Conservation (phyloP, 2,329 filamentous ascomycete species). For the Nemania sp. region DNA sequence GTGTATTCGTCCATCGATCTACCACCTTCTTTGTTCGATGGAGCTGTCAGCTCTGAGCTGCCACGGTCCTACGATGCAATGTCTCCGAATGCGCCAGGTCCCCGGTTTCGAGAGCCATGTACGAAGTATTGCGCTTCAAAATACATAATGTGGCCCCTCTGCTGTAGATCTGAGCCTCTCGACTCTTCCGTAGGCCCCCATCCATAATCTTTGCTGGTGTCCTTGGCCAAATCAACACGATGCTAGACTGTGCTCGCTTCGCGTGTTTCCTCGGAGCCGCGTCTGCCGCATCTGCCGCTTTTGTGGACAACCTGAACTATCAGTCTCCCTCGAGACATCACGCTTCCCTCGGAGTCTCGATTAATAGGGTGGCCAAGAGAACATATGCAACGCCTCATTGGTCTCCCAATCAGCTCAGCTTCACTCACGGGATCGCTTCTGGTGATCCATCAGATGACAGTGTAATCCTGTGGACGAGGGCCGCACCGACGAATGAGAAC, state of each 20-base stretch:
- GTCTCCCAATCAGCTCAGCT: slow-evolving; percentile 55
- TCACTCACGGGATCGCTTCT: slow-evolving; percentile 62
- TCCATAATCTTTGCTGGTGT: background rate
- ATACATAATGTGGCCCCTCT: background rate
- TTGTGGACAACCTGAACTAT: slow-evolving; percentile 60
- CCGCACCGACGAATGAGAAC: slow-evolving; percentile 48
- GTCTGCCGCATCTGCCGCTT: slow-evolving; percentile 32
- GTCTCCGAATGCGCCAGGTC: background rate
- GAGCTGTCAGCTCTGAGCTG: background rate
- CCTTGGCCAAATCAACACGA: slow-evolving; percentile 1
- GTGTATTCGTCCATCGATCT: background rate
- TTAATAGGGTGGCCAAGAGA: slow-evolving; percentile 62
- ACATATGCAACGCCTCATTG: slow-evolving; percentile 51
- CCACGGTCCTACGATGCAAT: background rate
- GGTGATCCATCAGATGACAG: slow-evolving; percentile 55
- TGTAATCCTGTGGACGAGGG: slow-evolving; percentile 56
- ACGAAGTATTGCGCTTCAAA: background rate
- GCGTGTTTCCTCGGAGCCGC: slow-evolving; percentile 17
- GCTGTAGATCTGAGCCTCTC: background rate
- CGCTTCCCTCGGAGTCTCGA: slow-evolving; percentile 60
- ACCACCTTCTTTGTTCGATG: background rate
- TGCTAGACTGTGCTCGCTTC: slow-evolving; percentile 26
- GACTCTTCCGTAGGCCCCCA: background rate
- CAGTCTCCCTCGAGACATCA: slow-evolving; percentile 64
- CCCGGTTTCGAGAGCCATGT: background rate